Conservation (phyloP, 2,329 filamentous ascomycete species). For the Malbranchea zuffiana region DNA sequence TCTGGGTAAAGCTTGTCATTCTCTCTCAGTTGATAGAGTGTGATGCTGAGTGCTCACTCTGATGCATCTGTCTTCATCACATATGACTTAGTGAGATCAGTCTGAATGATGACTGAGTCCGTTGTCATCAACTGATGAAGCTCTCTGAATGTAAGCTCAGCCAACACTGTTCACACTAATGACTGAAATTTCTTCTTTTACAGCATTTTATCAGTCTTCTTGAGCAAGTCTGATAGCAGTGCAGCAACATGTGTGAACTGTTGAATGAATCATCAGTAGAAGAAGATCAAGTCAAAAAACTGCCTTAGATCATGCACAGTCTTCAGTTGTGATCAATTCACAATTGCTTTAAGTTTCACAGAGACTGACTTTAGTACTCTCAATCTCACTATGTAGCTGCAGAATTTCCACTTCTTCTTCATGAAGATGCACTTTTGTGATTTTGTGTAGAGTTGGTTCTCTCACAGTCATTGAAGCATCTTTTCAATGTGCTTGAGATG, state of each 20-base stretch:
- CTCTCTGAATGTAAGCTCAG: too few species aligned
- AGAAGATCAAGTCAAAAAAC: not conserved
- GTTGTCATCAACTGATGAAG: too few species aligned
- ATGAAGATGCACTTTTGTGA: not conserved
- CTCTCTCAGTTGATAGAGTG: too few species aligned
- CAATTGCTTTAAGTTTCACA: slow-evolving; percentile 1
- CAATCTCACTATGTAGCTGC: not conserved
- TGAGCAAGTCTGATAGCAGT: not conserved
- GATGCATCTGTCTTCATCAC: too few species aligned
- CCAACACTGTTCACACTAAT: too few species aligned
- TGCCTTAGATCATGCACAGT: not conserved
- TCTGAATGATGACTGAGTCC: too few species aligned
- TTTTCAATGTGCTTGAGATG: not conserved
- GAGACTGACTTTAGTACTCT: not conserved
- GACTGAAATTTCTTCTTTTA: slow-evolving; percentile 3
- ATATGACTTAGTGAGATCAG: too few species aligned
- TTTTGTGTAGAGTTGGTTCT: not conserved
- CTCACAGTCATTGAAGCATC: not conserved
- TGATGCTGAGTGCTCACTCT: too few species aligned
- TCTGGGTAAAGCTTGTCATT: too few species aligned
- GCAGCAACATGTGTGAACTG: not conserved
- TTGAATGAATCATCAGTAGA: slow-evolving; percentile 2
- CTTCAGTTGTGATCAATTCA: not conserved
- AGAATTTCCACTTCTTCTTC: slow-evolving; percentile 1
- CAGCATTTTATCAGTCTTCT: not conserved